phyloP scores from a whole-genome alignment of 345 rosid genomes.

The Lepidium sativum region DNA sequence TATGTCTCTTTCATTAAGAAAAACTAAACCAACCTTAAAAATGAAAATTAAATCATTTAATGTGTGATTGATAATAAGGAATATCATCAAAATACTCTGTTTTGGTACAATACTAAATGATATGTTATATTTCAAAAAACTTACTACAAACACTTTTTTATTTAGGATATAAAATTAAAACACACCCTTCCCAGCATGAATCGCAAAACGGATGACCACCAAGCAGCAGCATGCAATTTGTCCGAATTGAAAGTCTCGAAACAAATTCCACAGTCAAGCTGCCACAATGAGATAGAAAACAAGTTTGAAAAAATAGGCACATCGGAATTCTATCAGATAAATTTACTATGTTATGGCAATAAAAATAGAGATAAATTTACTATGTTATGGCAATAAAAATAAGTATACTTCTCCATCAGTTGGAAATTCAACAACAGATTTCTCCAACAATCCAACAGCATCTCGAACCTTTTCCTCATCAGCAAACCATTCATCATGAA shows the following conservation, averaged over 20 bases:
- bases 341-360: not conserved
- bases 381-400: not conserved
- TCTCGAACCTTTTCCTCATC: conserved; percentile 63
- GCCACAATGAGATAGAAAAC: conserved; percentile 13
- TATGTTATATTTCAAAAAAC: too few species aligned
- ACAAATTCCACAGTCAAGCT: conserved; percentile 75
- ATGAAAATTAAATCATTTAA: too few species aligned
- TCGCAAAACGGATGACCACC: conserved; percentile 83
- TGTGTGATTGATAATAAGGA: too few species aligned
- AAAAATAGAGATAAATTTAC: too few species aligned
- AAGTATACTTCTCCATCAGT: conserved; percentile 38
- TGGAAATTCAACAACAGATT: conserved; percentile 37
- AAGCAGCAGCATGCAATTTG: conserved; percentile 47
- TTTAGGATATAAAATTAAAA: too few species aligned
- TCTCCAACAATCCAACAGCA: conserved; percentile 62
- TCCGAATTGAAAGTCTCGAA: conserved; percentile 43
- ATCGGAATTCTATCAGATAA: not conserved
- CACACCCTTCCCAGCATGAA: conserved; percentile 82
- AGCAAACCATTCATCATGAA: conserved; percentile 91
- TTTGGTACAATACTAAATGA: too few species aligned
- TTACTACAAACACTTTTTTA: too few species aligned
- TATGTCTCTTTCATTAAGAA: too few species aligned
- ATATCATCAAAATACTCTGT: too few species aligned
- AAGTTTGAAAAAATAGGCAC: not conserved
- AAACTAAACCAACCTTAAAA: too few species aligned